Evolutionary conservation across 352 stramenopile species (phyloP).

Genomic region (Phytophthora ramorum): DNA sequence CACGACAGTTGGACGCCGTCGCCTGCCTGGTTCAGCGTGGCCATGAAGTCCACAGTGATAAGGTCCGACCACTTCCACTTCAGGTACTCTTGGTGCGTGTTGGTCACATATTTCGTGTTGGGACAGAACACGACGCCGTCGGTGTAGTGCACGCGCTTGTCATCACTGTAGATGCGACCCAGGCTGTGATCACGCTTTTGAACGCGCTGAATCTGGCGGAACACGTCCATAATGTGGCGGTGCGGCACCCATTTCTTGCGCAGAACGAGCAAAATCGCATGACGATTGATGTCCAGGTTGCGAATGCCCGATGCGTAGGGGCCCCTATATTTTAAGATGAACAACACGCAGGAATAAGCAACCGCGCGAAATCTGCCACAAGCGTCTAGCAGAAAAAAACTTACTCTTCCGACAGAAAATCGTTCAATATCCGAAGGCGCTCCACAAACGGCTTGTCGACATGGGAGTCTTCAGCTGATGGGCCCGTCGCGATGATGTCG

Average conservation of each 20-base stretch:
- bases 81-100: conserved; percentile 90
- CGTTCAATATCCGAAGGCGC: conserved; percentile 79
- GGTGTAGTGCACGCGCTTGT: conserved; percentile 89
- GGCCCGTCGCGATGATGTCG: conserved; percentile 88
- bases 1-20: conserved; percentile 75
- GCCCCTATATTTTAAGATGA: conserved; percentile 45
- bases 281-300: conserved; percentile 64
- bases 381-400: conserved; percentile 17
- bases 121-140: conserved; percentile 92
- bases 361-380: neutral
- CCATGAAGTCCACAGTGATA: conserved; percentile 90
- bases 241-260: conserved; percentile 86
- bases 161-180: conserved; percentile 81
- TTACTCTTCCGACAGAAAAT: conserved; percentile 88
- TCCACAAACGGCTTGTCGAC: conserved; percentile 86
- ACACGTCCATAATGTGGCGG: conserved; percentile 85
- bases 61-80: conserved; percentile 94
- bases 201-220: conserved; percentile 82
- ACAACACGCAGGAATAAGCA: conserved; percentile 9
- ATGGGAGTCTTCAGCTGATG: conserved; percentile 71
- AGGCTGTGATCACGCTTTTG: conserved; percentile 82
- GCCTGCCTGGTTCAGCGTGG: conserved; percentile 55
- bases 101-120: conserved; percentile 83
- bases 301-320: conserved; percentile 75
- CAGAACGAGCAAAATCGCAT: conserved; percentile 79